phyloP scores from a whole-genome alignment of 2,329 filamentous ascomycete species.

The Gyromitra esculenta region DNA sequence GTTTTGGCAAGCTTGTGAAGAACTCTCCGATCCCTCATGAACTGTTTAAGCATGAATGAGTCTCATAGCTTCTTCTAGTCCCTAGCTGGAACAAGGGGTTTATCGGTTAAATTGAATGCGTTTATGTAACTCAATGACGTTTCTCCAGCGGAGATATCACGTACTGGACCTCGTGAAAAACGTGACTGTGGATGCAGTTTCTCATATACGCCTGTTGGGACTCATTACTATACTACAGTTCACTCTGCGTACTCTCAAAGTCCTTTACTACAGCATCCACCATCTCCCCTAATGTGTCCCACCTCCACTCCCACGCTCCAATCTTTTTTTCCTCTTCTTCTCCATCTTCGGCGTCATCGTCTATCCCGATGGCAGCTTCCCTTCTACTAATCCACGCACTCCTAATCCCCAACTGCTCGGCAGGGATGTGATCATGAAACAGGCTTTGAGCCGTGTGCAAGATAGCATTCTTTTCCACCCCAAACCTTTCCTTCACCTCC shows the following conservation, averaged over 20 bases:
- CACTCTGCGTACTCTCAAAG: constrained; percentile 27
- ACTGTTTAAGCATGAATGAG: not conserved
- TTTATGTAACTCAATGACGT: not conserved
- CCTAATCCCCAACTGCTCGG: constrained; percentile 69
- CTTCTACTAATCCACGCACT: constrained; percentile 73
- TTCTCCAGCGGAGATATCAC: not conserved
- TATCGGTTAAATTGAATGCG: not conserved
- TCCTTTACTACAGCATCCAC: constrained; percentile 67
- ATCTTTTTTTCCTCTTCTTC: constrained; percentile 60
- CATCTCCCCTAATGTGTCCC: constrained; percentile 70
- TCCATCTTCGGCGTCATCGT: constrained; percentile 57
- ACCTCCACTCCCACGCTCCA: constrained; percentile 67
- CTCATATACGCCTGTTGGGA: not conserved
- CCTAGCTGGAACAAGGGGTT: not conserved
- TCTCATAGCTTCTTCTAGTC: constrained; percentile 6
- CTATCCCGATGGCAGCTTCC: constrained; percentile 61
- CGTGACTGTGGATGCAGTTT: not conserved
- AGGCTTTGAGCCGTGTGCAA: constrained; percentile 76
- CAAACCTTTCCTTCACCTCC: constrained; percentile 67
- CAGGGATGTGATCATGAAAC: constrained; percentile 73
- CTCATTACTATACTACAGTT: not conserved
- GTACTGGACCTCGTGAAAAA: not conserved
- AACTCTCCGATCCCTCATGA: not conserved
- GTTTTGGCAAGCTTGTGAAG: constrained; percentile 52
- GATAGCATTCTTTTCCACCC: constrained; percentile 68